Conservation (phyloP, 2,329 filamentous ascomycete species). For the Alternaria viburni region DNA sequence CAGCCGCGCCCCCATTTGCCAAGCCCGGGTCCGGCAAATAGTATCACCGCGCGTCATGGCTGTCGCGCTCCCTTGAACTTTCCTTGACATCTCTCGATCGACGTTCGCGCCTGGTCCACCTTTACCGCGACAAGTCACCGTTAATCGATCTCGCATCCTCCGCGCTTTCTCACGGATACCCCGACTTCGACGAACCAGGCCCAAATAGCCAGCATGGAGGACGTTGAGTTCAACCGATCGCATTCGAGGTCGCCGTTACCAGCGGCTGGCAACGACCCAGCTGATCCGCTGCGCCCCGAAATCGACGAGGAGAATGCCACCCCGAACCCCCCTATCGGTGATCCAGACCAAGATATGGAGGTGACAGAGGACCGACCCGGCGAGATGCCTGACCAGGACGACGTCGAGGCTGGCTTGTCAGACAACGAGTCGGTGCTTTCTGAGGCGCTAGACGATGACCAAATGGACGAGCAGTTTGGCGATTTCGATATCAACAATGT, state of each 20-base stretch:
- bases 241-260: slow-evolving; percentile 51
- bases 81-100: slow-evolving; percentile 14
- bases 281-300: slow-evolving; percentile 54
- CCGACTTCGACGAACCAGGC: not conserved
- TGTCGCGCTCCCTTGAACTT: slow-evolving; percentile 25
- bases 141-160: not conserved
- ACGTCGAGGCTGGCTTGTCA: slow-evolving; percentile 53
- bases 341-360: slow-evolving; percentile 55
- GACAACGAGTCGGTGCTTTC: slow-evolving; percentile 68
- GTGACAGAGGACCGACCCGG: slow-evolving; percentile 49
- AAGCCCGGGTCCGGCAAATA: slow-evolving; percentile 21
- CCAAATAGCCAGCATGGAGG: slow-evolving; percentile 44
- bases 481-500: slow-evolving; percentile 68
- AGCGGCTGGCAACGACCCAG: slow-evolving; percentile 55
- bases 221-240: slow-evolving; percentile 50
- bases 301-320: slow-evolving; percentile 57
- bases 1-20: slow-evolving; percentile 1
- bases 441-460: slow-evolving; percentile 66
- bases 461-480: slow-evolving; percentile 61
- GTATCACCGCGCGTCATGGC: slow-evolving; percentile 30
- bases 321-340: slow-evolving; percentile 52
- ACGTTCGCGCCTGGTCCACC: slow-evolving; percentile 6
- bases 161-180: not conserved
- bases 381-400: slow-evolving; percentile 44
- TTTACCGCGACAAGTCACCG: not conserved